phyloP scores from a whole-genome alignment of 108 stramenopile species.

The Schizochytrium sp. region DNA sequence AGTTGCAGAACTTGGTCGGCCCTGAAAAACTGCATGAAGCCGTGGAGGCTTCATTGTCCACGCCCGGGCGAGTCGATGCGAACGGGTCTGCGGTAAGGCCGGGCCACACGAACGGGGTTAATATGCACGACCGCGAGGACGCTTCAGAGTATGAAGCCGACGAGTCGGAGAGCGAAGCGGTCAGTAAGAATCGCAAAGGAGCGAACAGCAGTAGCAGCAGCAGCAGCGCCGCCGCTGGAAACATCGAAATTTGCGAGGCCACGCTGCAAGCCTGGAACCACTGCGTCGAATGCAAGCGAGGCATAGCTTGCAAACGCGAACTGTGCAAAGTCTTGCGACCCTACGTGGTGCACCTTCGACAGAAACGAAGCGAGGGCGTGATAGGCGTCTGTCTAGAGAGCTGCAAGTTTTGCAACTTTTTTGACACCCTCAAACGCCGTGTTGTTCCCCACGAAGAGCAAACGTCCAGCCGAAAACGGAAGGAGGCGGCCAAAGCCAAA shows the following conservation, averaged over 20 bases:
- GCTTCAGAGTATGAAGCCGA: background rate
- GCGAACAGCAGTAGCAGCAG: background rate
- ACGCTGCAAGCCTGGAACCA: conserved; percentile 12
- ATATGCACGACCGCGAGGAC: background rate
- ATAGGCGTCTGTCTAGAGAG: background rate
- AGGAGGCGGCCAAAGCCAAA: background rate
- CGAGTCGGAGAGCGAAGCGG: background rate
- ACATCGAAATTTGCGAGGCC: background rate
- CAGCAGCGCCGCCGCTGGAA: background rate
- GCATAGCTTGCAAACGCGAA: background rate
- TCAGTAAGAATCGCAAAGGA: background rate
- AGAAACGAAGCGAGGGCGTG: background rate
- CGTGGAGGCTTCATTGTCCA: background rate
- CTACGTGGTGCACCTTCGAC: background rate
- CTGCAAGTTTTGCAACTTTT: background rate
- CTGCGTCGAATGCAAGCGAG: background rate
- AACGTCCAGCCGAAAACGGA: background rate
- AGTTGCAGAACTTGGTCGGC: background rate
- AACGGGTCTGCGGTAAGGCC: background rate
- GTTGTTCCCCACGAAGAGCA: background rate
- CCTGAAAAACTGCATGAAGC: background rate
- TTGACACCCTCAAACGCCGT: background rate
- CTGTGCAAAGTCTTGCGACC: background rate
- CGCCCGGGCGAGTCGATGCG: background rate
- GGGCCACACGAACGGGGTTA: background rate